Evolutionary conservation across 345 rosid genomes (phyloP).

Genomic region (Pseudoturritis turrita): DNA sequence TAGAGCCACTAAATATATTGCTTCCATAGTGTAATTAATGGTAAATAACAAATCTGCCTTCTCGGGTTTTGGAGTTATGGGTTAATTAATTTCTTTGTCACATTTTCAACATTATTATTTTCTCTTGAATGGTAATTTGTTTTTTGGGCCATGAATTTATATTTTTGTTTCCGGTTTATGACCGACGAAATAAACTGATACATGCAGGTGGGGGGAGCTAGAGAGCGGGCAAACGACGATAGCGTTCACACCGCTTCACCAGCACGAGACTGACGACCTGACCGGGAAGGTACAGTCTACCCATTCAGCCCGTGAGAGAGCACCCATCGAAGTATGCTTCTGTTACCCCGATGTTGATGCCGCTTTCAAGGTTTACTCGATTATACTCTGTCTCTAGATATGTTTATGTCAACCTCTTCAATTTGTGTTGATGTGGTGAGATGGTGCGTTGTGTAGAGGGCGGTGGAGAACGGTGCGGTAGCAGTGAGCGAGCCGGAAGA

Average conservation of each 20-base stretch:
- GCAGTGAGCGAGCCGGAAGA: slow-evolving; percentile 63
- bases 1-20: background rate
- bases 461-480: slow-evolving; percentile 75
- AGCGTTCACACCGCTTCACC: slow-evolving; percentile 77
- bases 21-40: background rate
- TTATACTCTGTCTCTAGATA: background rate
- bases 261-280: slow-evolving; percentile 72
- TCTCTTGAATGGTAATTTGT: background rate
- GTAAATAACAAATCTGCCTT: background rate
- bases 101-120: background rate
- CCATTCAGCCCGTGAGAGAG: slow-evolving; percentile 24
- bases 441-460: slow-evolving; percentile 47
- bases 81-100: background rate
- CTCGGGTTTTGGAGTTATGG: background rate
- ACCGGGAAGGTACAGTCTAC: slow-evolving; percentile 57
- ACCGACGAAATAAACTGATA: background rate
- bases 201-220: slow-evolving; percentile 72
- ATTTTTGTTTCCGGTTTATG: background rate
- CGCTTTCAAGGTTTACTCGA: slow-evolving; percentile 61
- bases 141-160: background rate
- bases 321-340: slow-evolving; percentile 77
- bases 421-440: background rate
- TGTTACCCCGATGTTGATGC: slow-evolving; percentile 68
- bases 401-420: background rate
- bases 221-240: slow-evolving; percentile 84